These are phyloP conservation scores for Crithidia expoeki DNA, from an alignment of 208 protist species.

Conservation along the genomic window DNA sequence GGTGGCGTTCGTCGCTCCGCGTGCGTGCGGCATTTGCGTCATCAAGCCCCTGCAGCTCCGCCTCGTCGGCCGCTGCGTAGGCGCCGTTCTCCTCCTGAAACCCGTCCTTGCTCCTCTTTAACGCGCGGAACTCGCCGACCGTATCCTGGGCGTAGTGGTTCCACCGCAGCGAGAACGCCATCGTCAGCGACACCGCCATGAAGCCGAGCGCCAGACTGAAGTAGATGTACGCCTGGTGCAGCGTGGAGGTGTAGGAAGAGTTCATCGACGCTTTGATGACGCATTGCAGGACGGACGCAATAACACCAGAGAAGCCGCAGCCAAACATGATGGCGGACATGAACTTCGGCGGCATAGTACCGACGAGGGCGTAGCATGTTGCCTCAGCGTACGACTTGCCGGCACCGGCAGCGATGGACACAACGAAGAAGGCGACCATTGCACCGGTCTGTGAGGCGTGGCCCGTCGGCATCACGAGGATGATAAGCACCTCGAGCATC, in stretches of 20 bases:
- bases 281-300: conserved; percentile 75
- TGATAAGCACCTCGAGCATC: conserved; percentile 71
- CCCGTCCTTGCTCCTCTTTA: conserved; percentile 24
- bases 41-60: conserved; percentile 10
- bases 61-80: not conserved
- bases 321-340: conserved; percentile 91
- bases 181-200: conserved; percentile 58
- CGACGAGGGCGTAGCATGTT: conserved; percentile 83
- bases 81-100: not conserved
- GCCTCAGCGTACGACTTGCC: conserved; percentile 86
- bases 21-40: not conserved
- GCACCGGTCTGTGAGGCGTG: conserved; percentile 53
- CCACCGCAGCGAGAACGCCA: conserved; percentile 61
- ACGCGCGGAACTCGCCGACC: conserved; percentile 70
- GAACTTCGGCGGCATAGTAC: conserved; percentile 78
- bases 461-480: conserved; percentile 58
- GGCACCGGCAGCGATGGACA: conserved; percentile 58
- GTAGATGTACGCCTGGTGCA: conserved; percentile 74
- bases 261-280: conserved; percentile 83
- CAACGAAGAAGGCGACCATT: conserved; percentile 71
- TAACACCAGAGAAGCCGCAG: conserved; percentile 75
- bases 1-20: conserved; percentile 14
- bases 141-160: conserved; percentile 70
- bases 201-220: conserved; percentile 72
- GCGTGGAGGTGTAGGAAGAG: conserved; percentile 41